phyloP scores from a whole-genome alignment of 345 rosid genomes.

The Eucalyptus caleyi region DNA sequence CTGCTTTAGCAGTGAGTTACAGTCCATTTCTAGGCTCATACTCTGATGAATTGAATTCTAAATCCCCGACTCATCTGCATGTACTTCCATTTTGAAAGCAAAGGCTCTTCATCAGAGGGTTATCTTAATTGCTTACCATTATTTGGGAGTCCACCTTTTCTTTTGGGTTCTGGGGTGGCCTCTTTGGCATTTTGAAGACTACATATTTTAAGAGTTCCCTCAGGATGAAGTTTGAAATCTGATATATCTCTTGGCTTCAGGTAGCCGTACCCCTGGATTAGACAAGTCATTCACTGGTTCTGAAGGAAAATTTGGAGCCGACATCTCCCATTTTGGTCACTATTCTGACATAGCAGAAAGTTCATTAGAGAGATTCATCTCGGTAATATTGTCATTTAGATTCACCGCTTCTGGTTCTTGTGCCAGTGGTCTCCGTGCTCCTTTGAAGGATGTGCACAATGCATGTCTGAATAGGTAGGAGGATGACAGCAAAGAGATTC shows the following conservation, averaged over 20 bases:
- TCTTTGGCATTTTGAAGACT: not conserved
- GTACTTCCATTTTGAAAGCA: too few species aligned
- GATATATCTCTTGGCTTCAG: slow-evolving; percentile 1
- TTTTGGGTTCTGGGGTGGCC: not conserved
- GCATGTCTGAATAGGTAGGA: slow-evolving; percentile 35
- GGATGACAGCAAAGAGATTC: not conserved
- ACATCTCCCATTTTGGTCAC: slow-evolving; percentile 54
- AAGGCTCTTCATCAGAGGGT: not conserved
- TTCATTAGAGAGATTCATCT: slow-evolving; percentile 65
- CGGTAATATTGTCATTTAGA: slow-evolving; percentile 56
- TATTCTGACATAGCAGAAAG: slow-evolving; percentile 80
- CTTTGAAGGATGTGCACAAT: slow-evolving; percentile 55
- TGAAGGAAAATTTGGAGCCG: slow-evolving; percentile 54
- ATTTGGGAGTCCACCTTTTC: not conserved
- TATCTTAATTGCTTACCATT: not conserved
- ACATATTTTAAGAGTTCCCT: not conserved
- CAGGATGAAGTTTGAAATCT: not conserved
- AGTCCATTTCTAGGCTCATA: too few species aligned
- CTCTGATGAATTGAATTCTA: too few species aligned
- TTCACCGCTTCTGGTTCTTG: slow-evolving; percentile 60
- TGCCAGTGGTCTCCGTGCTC: slow-evolving; percentile 92
- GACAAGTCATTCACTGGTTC: slow-evolving; percentile 3
- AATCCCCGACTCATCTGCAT: too few species aligned
- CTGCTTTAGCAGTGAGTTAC: too few species aligned
- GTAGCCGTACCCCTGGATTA: slow-evolving; percentile 7